Conservation (phyloP, 1,284 basidiomycete genomes). For the Trametes versicolor region DNA sequence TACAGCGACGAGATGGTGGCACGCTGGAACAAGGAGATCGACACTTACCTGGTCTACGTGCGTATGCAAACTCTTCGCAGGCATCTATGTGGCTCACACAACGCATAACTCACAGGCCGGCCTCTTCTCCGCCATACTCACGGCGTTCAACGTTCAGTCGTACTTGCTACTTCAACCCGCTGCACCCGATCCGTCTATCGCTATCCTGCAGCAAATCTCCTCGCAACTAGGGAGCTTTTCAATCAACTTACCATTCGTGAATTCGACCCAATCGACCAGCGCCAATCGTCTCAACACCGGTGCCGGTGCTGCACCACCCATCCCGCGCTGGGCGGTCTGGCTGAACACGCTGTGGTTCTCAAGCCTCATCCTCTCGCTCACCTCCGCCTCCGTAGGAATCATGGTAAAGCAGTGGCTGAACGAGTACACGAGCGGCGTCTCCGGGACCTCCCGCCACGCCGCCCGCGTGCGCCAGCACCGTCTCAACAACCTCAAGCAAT, state of each 20-base stretch:
- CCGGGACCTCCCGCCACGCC: constrained; percentile 3
- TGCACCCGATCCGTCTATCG: not conserved
- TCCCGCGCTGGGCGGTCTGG: constrained; percentile 46
- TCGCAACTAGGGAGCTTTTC: not conserved
- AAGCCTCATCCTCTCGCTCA: constrained; percentile 6
- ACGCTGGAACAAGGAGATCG: constrained; percentile 11
- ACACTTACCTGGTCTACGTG: constrained; percentile 8
- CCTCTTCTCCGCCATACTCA: constrained; percentile 15
- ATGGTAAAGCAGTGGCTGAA: constrained; percentile 18
- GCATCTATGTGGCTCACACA: not conserved
- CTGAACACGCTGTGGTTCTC: constrained; percentile 37
- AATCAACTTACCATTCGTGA: not conserved
- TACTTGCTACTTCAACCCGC: constrained; percentile 3
- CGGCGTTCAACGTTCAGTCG: constrained; percentile 15
- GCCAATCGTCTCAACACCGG: not conserved
- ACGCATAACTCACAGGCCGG: constrained; percentile 1
- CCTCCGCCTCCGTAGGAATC: constrained; percentile 10
- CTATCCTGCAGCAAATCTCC: not conserved
- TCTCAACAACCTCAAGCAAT: constrained; percentile 10
- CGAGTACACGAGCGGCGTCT: constrained; percentile 9
- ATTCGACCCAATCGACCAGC: not conserved
- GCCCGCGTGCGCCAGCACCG: constrained; percentile 20
- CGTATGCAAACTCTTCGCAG: not conserved
- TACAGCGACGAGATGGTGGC: constrained; percentile 10
- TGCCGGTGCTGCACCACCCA: not conserved